Evolutionary conservation across 169 alveolate species (phyloP).

Genomic region (Plasmodium coatneyi): DNA sequence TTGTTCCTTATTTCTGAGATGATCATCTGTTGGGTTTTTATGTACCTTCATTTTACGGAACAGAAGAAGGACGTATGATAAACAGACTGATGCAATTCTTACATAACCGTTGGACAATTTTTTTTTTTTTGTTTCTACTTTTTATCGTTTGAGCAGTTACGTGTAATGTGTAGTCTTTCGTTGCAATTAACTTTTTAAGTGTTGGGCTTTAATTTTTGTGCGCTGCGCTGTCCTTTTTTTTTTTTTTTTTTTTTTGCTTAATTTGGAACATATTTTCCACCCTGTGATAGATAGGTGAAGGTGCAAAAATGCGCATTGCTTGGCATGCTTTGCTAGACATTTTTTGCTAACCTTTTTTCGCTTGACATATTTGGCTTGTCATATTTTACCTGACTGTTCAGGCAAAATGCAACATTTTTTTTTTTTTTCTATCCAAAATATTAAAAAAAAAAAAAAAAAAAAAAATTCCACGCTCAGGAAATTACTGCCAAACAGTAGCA

Average conservation of each 20-base stretch:
- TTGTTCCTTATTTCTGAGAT: slow-evolving; percentile 75
- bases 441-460: slow-evolving; percentile 63
- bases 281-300: background rate
- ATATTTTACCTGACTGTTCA: slow-evolving; percentile 2
- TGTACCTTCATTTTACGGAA: slow-evolving; percentile 61
- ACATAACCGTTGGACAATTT: background rate
- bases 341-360: background rate
- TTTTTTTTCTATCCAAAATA: slow-evolving; percentile 33
- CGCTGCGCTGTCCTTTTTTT: background rate
- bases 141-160: slow-evolving; percentile 9
- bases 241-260: background rate
- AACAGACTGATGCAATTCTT: background rate
- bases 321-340: background rate
- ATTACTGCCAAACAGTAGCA: slow-evolving; percentile 17
- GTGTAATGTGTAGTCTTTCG: slow-evolving; percentile 1
- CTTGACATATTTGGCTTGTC: background rate
- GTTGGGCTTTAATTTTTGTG: background rate
- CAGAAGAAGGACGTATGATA: slow-evolving; percentile 5
- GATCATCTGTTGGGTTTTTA: slow-evolving; percentile 68
- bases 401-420: background rate
- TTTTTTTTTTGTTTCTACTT: slow-evolving; percentile 1
- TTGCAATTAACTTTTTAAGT: slow-evolving; percentile 3
- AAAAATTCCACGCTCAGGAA: slow-evolving; percentile 45
- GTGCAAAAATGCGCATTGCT: background rate
- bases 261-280: background rate